Conservation (phyloP, 2,329 filamentous ascomycete species). For the Fusarium sp. region DNA sequence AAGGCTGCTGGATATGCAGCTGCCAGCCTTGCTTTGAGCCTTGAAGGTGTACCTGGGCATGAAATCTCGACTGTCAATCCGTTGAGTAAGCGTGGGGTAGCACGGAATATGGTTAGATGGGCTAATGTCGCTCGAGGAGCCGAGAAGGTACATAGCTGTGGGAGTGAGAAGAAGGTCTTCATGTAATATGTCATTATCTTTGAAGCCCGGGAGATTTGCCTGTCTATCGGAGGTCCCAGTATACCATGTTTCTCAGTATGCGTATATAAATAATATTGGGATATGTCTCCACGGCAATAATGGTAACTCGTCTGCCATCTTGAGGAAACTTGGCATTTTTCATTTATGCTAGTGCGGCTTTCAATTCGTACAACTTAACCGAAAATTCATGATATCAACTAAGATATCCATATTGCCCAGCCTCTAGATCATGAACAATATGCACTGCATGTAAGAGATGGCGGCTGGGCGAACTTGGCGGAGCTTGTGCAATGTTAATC, state of each 20-base stretch:
- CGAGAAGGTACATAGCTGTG: constrained; percentile 27
- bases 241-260: neutral
- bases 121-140: constrained; percentile 19
- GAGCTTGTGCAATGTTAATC: constrained; percentile 28
- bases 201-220: neutral
- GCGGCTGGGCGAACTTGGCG: constrained; percentile 26
- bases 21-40: constrained; percentile 54
- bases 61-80: constrained; percentile 14
- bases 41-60: constrained; percentile 47
- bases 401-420: constrained; percentile 3
- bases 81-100: constrained; percentile 11
- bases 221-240: neutral
- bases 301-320: neutral
- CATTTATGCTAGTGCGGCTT: too few relatives aligned
- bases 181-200: neutral
- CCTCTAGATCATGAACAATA: constrained; percentile 14
- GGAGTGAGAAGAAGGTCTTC: constrained; percentile 7
- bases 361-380: neutral
- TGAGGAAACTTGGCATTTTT: neutral
- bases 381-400: constrained; percentile 7
- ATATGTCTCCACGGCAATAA: neutral
- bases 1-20: constrained; percentile 62
- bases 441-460: constrained; percentile 9
- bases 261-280: neutral
- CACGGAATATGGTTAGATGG: constrained; percentile 20